phyloP scores from a whole-genome alignment of 306 rosid species.

The Corylus avellana region DNA sequence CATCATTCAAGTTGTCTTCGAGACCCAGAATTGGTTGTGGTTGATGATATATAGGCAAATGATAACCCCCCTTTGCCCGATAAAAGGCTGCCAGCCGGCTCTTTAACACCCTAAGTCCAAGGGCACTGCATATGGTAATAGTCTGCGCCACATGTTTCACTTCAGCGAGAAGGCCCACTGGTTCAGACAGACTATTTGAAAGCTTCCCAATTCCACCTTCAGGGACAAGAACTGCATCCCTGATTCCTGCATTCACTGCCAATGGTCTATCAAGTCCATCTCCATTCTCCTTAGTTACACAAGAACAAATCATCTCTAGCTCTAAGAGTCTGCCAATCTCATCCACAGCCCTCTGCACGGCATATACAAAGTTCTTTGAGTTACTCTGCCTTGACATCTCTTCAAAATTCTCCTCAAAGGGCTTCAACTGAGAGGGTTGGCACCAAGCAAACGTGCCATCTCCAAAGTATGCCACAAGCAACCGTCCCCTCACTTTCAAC shows the following conservation, averaged over 20 bases:
- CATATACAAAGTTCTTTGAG: slow-evolving; percentile 48
- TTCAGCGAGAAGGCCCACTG: slow-evolving; percentile 50
- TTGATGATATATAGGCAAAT: slow-evolving; percentile 43
- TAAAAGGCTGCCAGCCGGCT: slow-evolving; percentile 56
- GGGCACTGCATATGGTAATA: slow-evolving; percentile 31
- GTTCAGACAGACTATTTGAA: slow-evolving; percentile 33
- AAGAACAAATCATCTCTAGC: slow-evolving; percentile 47
- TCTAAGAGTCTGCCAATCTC: slow-evolving; percentile 58
- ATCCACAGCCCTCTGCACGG: slow-evolving; percentile 60
- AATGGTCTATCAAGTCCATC: slow-evolving; percentile 23
- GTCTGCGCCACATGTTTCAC: slow-evolving; percentile 48
- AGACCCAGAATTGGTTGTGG: slow-evolving; percentile 61
- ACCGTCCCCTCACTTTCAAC: slow-evolving; percentile 42
- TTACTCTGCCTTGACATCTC: slow-evolving; percentile 59
- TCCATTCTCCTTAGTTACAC: slow-evolving; percentile 18
- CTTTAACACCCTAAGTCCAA: slow-evolving; percentile 51
- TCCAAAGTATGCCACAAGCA: slow-evolving; percentile 74
- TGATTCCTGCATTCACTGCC: slow-evolving; percentile 62
- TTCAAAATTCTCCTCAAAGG: slow-evolving; percentile 58
- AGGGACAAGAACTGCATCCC: slow-evolving; percentile 59
- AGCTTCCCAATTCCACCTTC: slow-evolving; percentile 47
- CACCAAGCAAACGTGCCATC: slow-evolving; percentile 86
- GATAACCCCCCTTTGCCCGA: slow-evolving; percentile 54
- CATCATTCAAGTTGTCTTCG: slow-evolving; percentile 44
- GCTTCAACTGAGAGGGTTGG: slow-evolving; percentile 65